phyloP scores from a whole-genome alignment of 306 rosid species.

The Malus orientalis region DNA sequence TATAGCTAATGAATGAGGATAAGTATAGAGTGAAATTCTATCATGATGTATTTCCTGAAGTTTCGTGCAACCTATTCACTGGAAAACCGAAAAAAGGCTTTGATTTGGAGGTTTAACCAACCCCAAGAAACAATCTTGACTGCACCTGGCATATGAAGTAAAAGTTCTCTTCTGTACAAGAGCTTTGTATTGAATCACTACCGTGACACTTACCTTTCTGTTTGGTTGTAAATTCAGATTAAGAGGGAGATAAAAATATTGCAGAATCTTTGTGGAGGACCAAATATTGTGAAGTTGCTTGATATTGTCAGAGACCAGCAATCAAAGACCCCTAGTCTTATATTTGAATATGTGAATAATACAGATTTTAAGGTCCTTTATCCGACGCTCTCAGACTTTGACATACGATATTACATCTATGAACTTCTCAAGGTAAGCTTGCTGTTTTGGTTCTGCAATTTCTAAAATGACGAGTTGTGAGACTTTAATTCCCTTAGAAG shows the following conservation, averaged over 20 bases:
- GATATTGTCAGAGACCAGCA: constrained; percentile 95
- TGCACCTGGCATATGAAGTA: neutral
- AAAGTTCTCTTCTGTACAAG: neutral
- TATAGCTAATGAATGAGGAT: neutral
- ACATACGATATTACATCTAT: constrained; percentile 70
- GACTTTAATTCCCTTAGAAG: neutral
- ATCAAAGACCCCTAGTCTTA: constrained; percentile 86
- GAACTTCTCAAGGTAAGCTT: constrained; percentile 77
- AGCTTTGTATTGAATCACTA: neutral
- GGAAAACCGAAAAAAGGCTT: neutral
- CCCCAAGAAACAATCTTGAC: neutral
- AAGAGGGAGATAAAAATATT: constrained; percentile 92
- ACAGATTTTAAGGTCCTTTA: constrained; percentile 89
- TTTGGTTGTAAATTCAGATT: constrained; percentile 48
- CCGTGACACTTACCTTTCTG: neutral
- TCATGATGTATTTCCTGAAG: neutral
- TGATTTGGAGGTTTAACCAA: neutral
- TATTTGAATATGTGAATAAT: constrained; percentile 83
- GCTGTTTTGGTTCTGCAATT: neutral
- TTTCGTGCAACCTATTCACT: neutral
- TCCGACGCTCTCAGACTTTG: constrained; percentile 76
- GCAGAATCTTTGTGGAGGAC: constrained; percentile 94
- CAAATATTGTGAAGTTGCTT: constrained; percentile 81
- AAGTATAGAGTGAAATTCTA: neutral
- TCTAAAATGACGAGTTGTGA: neutral